Conservation (phyloP, 2,329 filamentous ascomycete species). For the Pleurostoma richardsiae region DNA sequence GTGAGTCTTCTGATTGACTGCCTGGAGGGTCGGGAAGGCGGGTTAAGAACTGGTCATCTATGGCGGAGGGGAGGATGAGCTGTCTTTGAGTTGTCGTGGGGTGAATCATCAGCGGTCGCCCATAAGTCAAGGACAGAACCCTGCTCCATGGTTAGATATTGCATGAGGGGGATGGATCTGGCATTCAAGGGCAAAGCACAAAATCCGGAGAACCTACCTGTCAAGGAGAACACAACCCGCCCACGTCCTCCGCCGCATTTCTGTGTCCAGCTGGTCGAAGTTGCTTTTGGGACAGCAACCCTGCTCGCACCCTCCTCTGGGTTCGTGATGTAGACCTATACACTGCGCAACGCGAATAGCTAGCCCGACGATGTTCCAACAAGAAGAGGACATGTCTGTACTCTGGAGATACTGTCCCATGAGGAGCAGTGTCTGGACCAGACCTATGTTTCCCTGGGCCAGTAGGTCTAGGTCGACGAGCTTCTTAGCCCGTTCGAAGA, state of each 20-base stretch:
- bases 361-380: constrained; percentile 18
- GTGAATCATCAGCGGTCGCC: constrained; percentile 4
- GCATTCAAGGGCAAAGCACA: neutral
- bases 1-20: neutral
- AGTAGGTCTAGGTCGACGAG: constrained; percentile 6
- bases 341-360: constrained; percentile 19
- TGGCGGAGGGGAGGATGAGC: constrained; percentile 2
- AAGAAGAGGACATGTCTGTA: constrained; percentile 12
- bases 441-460: constrained; percentile 10
- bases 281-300: neutral
- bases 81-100: neutral
- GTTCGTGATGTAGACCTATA: constrained; percentile 15
- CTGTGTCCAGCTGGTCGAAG: constrained; percentile 1
- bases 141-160: neutral
- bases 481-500: neutral
- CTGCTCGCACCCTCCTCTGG: neutral
- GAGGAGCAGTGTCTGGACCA: constrained; percentile 18
- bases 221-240: constrained; percentile 3
- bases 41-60: constrained; percentile 4
- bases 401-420: constrained; percentile 18
- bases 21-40: neutral
- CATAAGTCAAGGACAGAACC: constrained; percentile 3
- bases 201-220: neutral
- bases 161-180: neutral
- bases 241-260: constrained; percentile 3